A percentile compares a stretch with the other conserved stretches of the same genome.
These are phyloP conservation scores for Gaillardinia entomophila DNA, from an alignment of 805 yeast genomes.

Conservation along the genomic window DNA sequence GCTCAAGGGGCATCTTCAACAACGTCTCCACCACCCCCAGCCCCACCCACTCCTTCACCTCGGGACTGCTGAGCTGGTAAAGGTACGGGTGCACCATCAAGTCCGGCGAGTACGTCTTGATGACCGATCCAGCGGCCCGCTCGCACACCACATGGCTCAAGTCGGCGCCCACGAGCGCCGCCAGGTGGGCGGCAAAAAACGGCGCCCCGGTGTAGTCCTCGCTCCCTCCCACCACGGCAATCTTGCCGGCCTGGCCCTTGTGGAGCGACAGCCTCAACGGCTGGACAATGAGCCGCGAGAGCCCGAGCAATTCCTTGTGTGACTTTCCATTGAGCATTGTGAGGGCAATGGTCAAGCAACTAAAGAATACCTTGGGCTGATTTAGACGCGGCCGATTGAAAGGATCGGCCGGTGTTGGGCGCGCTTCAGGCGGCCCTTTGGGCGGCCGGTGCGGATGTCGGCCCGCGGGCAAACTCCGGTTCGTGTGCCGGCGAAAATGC, in stretches of 20 bases:
- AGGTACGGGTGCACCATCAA: conserved; percentile 94
- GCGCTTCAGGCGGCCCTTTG: too few species aligned
- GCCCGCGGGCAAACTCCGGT: too few species aligned
- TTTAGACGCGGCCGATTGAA: too few species aligned
- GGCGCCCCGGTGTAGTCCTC: conserved; percentile 98
- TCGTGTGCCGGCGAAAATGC: too few species aligned
- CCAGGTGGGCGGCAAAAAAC: conserved; percentile 79
- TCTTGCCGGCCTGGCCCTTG: conserved; percentile 89
- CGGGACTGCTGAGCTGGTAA: conserved; percentile 40
- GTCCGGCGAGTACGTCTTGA: conserved; percentile 86
- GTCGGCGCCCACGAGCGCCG: conserved; percentile 83
- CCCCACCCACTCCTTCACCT: too few species aligned
- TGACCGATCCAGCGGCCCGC: conserved; percentile 65
- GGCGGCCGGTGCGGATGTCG: too few species aligned
- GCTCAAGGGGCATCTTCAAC: conserved; percentile 5
- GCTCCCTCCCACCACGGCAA: conserved; percentile 89
- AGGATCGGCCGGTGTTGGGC: too few species aligned
- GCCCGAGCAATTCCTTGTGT: conserved; percentile 40
- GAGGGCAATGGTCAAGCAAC: neutral
- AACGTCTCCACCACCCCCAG: conserved; percentile 10
- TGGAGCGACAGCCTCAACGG: conserved; percentile 68
- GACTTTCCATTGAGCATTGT: conserved; percentile 16
- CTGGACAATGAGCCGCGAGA: conserved; percentile 60
- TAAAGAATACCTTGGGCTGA: neutral
- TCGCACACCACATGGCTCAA: conserved; percentile 89